Percentiles rank a stretch among this genome's conserved stretches.
Conservation (phyloP, 805 yeast species). For the Grigorovia humatica region DNA sequence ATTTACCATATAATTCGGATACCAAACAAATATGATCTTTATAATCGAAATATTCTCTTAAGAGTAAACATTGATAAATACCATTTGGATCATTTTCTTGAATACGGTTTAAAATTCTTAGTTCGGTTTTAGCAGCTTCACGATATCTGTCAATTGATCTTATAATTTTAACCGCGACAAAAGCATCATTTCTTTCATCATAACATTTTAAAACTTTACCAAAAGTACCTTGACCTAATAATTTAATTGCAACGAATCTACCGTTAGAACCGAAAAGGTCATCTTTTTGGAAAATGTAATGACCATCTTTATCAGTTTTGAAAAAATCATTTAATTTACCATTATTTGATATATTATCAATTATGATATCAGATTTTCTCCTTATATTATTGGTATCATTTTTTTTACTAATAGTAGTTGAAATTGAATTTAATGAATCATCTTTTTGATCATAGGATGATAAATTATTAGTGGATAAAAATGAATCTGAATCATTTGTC, state of each 20-base stretch:
- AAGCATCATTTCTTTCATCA: conserved; percentile 37
- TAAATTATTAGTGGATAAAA: not conserved
- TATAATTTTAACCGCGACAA: conserved; percentile 86
- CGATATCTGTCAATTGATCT: conserved; percentile 88
- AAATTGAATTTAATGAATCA: not conserved
- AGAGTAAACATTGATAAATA: conserved; percentile 63
- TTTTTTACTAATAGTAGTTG: not conserved
- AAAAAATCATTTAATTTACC: conserved; percentile 7
- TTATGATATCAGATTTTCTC: not conserved
- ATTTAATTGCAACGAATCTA: conserved; percentile 53
- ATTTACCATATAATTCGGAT: conserved; percentile 74
- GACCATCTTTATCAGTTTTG: conserved; percentile 55
- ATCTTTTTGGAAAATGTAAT: conserved; percentile 51
- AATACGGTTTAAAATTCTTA: conserved; percentile 50
- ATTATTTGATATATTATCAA: not conserved
- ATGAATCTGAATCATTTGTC: conserved; percentile 4
- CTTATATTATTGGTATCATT: not conserved
- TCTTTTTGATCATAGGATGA: not conserved
- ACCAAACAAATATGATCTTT: conserved; percentile 91
- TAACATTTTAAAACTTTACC: conserved; percentile 95
- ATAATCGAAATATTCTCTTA: conserved; percentile 84
- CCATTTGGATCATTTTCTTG: conserved; percentile 38
- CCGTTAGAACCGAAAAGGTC: conserved; percentile 53
- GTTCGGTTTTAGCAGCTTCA: conserved; percentile 89
- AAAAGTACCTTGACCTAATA: conserved; percentile 93